Evolutionary conservation across 768 basidiomycete species (phyloP).

Genomic region (Pleurotus ostreatus): DNA sequence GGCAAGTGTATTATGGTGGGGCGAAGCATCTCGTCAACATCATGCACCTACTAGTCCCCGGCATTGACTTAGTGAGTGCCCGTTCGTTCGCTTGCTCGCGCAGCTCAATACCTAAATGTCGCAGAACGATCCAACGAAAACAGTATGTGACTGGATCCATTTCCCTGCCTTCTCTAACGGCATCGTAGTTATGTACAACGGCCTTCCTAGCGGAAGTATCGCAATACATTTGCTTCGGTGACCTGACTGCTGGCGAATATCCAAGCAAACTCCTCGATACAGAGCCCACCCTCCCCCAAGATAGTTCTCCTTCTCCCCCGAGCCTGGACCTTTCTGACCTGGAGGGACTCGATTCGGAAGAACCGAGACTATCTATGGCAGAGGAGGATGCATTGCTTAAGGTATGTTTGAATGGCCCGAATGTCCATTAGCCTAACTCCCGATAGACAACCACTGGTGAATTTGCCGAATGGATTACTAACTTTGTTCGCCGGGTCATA

Average conservation of each 20-base stretch:
- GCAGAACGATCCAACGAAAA: conserved; percentile 78
- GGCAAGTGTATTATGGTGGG: conserved; percentile 75
- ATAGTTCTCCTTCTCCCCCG: conserved; percentile 26
- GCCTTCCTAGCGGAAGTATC: conserved; percentile 72
- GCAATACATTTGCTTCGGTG: conserved; percentile 71
- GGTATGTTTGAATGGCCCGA: conserved; percentile 18
- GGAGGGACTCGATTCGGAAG: conserved; percentile 30
- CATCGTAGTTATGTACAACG: conserved; percentile 61
- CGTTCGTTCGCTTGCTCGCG: background rate
- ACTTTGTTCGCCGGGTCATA: conserved; percentile 74
- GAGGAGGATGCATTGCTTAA: conserved; percentile 72
- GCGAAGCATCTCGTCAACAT: conserved; percentile 80
- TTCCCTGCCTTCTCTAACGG: background rate
- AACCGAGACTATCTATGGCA: conserved; percentile 42
- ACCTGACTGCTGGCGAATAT: conserved; percentile 43
- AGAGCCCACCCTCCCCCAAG: conserved; percentile 28
- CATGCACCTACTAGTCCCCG: conserved; percentile 77
- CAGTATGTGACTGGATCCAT: conserved; percentile 32
- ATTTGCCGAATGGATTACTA: conserved; percentile 82
- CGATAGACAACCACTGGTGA: conserved; percentile 59
- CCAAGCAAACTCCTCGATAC: conserved; percentile 24
- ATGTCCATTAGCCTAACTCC: background rate
- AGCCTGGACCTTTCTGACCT: conserved; percentile 34
- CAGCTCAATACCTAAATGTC: too few species aligned
- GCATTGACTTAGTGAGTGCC: conserved; percentile 72